These are phyloP conservation scores for Populus nigra DNA, from an alignment of 345 rosid species.

Conservation along the genomic window DNA sequence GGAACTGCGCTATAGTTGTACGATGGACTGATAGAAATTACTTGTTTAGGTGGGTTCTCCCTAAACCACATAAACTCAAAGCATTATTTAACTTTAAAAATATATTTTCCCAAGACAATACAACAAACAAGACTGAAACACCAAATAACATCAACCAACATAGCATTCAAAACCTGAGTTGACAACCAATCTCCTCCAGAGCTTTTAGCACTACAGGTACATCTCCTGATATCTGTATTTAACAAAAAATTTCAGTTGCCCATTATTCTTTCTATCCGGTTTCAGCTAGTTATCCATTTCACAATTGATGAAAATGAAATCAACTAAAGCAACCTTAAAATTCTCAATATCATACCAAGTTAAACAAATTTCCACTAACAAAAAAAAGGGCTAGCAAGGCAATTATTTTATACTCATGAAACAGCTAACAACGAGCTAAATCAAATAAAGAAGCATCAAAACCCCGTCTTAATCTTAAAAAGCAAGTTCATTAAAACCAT, in stretches of 20 bases:
- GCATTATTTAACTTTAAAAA: background rate
- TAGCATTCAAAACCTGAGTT: conserved; percentile 39
- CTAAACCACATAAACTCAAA: conserved; percentile 23
- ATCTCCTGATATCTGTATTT: conserved; percentile 54
- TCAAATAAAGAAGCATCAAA: no score
- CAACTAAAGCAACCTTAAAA: background rate
- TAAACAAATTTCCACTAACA: no score
- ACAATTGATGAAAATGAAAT: background rate
- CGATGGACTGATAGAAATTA: conserved; percentile 59
- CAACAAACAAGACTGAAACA: background rate
- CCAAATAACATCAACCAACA: background rate
- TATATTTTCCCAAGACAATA: background rate
- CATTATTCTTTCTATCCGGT: background rate
- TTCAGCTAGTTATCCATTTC: no score
- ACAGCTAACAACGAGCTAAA: no score
- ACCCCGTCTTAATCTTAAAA: background rate
- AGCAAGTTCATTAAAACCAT: background rate
- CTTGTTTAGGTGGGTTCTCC: conserved; percentile 64
- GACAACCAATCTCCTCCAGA: conserved; percentile 53
- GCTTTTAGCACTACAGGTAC: conserved; percentile 58
- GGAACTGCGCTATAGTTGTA: conserved; percentile 43
- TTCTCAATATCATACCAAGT: no score
- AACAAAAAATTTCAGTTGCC: background rate
- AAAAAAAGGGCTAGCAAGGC: no score
- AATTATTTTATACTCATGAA: no score